Evolutionary conservation across 2,329 filamentous ascomycete species (phyloP).

Genomic region (Colletotrichum sublineola): DNA sequence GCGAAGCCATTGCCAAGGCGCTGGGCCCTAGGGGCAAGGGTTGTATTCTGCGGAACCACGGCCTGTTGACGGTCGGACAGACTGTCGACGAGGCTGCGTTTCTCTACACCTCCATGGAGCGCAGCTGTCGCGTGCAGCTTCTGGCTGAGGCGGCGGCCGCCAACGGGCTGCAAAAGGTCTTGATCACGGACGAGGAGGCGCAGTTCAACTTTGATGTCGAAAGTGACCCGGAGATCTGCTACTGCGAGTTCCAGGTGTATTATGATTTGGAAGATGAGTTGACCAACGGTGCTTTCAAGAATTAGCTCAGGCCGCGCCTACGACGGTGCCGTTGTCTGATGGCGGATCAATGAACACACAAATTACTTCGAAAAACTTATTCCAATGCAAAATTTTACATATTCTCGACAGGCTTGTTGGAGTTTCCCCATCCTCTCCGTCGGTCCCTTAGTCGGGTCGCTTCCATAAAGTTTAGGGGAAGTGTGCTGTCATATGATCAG

Average conservation of each 20-base stretch:
- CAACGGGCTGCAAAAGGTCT: conserved; percentile 50
- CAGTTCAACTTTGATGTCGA: conserved; percentile 48
- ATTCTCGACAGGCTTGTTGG: too few species aligned
- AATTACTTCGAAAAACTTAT: too few species aligned
- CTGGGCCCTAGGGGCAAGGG: conserved; percentile 70
- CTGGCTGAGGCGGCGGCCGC: conserved; percentile 65
- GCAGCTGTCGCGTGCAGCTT: conserved; percentile 76
- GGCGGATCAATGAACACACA: background rate
- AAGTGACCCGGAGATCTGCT: conserved; percentile 43
- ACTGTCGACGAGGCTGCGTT: conserved; percentile 83
- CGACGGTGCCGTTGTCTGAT: background rate
- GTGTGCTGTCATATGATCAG: too few species aligned
- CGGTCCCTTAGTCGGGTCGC: too few species aligned
- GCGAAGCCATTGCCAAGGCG: conserved; percentile 71
- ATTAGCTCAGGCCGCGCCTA: background rate
- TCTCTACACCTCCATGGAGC: conserved; percentile 76
- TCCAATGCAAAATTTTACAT: background rate
- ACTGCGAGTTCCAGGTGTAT: conserved; percentile 44
- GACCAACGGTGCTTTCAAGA: conserved; percentile 37
- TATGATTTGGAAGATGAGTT: conserved; percentile 42
- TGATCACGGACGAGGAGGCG: conserved; percentile 59
- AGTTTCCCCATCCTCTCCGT: too few species aligned
- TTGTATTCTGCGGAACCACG: conserved; percentile 78
- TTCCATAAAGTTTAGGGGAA: too few species aligned
- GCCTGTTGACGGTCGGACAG: conserved; percentile 74